phyloP scores from a whole-genome alignment of 768 basidiomycete species.

The Rhizopogon roseolus region DNA sequence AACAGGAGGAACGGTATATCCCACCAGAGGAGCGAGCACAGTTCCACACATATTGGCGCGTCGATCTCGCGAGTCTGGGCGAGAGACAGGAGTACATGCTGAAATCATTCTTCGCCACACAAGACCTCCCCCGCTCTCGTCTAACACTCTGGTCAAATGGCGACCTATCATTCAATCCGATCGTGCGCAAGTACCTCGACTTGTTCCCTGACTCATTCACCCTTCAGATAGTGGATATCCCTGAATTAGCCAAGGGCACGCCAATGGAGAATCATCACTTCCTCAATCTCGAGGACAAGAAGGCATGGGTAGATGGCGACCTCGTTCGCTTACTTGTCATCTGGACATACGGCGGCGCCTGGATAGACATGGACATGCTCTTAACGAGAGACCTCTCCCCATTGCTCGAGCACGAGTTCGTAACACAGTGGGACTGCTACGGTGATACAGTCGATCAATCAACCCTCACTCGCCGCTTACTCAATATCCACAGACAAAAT shows the following conservation, averaged over 20 bases:
- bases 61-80: constrained; percentile 75
- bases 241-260: constrained; percentile 67
- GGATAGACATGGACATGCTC: constrained; percentile 97
- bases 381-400: constrained; percentile 84
- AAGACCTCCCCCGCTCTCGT: constrained; percentile 59
- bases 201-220: constrained; percentile 70
- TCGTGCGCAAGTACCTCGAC: constrained; percentile 55
- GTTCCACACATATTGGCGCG: constrained; percentile 94
- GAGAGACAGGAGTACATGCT: constrained; percentile 85
- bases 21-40: constrained; percentile 46
- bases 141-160: constrained; percentile 93
- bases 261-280: constrained; percentile 60
- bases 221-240: constrained; percentile 64
- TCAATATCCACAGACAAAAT: constrained; percentile 49
- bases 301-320: constrained; percentile 95
- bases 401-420: constrained; percentile 89
- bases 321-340: constrained; percentile 81
- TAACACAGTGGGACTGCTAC: constrained; percentile 99
- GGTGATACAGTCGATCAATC: constrained; percentile 38
- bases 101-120: constrained; percentile 91
- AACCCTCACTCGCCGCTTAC: neutral
- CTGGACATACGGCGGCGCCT: constrained; percentile 88
- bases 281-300: constrained; percentile 60
- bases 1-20: constrained; percentile 10
- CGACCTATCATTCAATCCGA: constrained; percentile 49